A percentile compares a stretch with the other conserved stretches of the same genome.
These are phyloP conservation scores for Beta macrorhiza DNA, from an alignment of 179 eudicot species.

Conservation along the genomic window DNA sequence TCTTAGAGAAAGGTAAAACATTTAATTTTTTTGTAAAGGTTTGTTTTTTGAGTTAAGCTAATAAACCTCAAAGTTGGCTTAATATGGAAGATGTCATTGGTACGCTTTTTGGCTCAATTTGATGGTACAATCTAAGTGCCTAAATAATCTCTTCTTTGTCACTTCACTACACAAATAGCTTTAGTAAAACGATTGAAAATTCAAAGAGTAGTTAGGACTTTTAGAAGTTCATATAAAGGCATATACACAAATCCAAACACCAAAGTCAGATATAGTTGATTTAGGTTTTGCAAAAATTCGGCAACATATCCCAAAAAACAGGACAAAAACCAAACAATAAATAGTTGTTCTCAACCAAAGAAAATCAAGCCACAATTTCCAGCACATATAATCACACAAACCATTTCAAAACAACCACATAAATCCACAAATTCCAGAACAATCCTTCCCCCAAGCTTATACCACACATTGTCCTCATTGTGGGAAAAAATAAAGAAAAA, in stretches of 20 bases:
- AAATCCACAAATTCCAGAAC: no score
- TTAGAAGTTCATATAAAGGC: neutral
- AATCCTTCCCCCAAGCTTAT: constrained; percentile 2
- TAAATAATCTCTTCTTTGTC: neutral
- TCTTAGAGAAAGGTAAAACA: neutral
- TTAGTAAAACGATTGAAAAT: no score
- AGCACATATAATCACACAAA: no score
- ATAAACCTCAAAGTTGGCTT: neutral
- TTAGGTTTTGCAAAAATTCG: no score
- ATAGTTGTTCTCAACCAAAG: no score
- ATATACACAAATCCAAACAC: neutral
- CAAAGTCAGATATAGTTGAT: no score
- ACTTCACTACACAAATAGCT: no score
- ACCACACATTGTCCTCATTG: constrained; percentile 4
- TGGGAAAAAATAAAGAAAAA: neutral
- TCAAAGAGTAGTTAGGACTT: neutral
- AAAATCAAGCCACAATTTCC: no score
- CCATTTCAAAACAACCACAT: no score
- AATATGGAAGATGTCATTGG: neutral
- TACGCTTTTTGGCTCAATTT: neutral
- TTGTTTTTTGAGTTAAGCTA: neutral
- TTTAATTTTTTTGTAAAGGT: neutral
- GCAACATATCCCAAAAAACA: no score
- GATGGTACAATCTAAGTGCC: neutral
- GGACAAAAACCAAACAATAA: no score